These are phyloP conservation scores for Eustoma russellianum DNA, from an alignment of 257 asterid species.

Conservation along the genomic window DNA sequence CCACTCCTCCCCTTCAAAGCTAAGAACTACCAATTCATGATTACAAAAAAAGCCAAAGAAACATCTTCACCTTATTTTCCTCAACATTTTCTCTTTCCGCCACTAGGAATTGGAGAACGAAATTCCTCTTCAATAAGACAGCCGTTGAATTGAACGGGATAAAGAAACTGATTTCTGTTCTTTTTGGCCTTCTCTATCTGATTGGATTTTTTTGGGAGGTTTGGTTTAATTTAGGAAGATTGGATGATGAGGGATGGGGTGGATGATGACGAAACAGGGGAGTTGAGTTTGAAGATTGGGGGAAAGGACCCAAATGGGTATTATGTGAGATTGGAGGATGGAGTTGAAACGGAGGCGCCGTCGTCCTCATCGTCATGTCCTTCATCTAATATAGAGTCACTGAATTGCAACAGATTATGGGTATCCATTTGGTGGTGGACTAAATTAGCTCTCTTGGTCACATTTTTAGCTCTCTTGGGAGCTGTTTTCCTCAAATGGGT, in stretches of 20 bases:
- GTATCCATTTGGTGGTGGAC: conserved; percentile 93
- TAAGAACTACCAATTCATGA: background rate
- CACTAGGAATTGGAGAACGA: no score
- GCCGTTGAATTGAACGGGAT: no score
- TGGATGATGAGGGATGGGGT: conserved; percentile 20
- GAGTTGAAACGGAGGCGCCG: conserved; percentile 23
- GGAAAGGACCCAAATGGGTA: conserved; percentile 32
- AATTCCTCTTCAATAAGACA: background rate
- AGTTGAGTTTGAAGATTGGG: conserved; percentile 10
- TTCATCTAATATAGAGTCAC: background rate
- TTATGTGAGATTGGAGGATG: conserved; percentile 41
- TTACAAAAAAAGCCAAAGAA: background rate
- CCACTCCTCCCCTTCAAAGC: background rate
- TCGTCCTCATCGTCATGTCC: conserved; percentile 10
- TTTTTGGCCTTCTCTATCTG: background rate
- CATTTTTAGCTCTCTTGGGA: conserved; percentile 45
- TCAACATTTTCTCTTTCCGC: background rate
- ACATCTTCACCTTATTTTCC: background rate
- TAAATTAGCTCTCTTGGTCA: conserved; percentile 43
- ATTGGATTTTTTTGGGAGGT: background rate
- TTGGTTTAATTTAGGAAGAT: conserved; percentile 3
- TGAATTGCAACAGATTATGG: conserved; percentile 31
- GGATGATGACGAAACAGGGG: conserved; percentile 19
- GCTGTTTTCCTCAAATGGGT: conserved; percentile 85
- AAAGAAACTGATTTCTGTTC: background rate